Evolutionary conservation across 2,329 filamentous ascomycete species (phyloP).

Genomic region (Teratosphaeria pseudoeucalypti): DNA sequence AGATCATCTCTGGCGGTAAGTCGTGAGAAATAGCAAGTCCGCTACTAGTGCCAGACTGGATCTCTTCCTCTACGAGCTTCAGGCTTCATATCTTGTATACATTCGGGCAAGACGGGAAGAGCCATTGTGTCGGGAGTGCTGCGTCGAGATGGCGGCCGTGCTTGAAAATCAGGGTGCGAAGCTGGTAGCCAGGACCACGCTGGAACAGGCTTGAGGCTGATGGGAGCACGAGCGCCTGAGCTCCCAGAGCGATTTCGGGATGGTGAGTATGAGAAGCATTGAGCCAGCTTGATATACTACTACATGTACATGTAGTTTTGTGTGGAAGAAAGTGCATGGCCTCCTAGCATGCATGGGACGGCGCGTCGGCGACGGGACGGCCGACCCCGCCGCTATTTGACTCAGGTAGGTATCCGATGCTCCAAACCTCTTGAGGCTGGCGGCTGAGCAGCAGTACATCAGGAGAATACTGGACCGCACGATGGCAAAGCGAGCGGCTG

Average conservation of each 20-base stretch:
- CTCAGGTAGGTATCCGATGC: neutral
- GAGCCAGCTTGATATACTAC: too few species aligned
- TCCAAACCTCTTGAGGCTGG: too few species aligned
- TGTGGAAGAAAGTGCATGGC: too few species aligned
- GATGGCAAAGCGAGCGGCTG: constrained; percentile 40
- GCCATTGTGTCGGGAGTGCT: neutral
- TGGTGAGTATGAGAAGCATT: neutral
- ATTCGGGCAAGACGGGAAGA: neutral
- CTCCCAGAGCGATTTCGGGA: neutral
- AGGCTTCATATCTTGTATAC: neutral
- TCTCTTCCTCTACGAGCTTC: neutral
- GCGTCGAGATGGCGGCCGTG: neutral
- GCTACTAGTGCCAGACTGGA: neutral
- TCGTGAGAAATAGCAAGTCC: neutral
- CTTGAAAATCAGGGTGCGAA: neutral
- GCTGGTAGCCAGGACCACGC: neutral
- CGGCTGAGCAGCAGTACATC: too few species aligned
- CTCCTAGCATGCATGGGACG: neutral
- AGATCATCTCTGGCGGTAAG: neutral
- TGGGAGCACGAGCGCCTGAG: neutral
- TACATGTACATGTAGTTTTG: too few species aligned
- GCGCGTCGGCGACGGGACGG: neutral
- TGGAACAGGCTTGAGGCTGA: neutral
- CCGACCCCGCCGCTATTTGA: neutral
- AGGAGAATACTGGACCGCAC: neutral